Base-by-base conservation (phyloP, 371 early-diverging fungal species). In the Syncephalastrum contaminatum region DNA sequence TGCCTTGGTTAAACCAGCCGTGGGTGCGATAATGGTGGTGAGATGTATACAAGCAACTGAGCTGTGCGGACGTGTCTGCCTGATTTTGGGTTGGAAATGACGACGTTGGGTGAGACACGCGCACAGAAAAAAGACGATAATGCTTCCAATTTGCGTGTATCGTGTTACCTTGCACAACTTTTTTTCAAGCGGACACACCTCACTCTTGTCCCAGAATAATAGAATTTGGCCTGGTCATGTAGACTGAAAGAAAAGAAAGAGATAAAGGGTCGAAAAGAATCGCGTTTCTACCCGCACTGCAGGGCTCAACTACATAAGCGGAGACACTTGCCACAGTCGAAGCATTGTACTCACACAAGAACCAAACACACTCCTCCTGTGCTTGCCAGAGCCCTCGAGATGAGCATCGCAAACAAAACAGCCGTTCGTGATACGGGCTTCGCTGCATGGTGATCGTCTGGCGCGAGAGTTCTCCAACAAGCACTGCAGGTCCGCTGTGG, bases 181-280 rank as follows among this genome's bases (percentile, higher is more conserved):
- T 90, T 47, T 91, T 88, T 63, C n/a, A 92, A 85, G 70, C 93
- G 91, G 52, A 92, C 91, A 92, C 91, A 2, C 87, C 75, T 53
- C 93, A 92, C 60, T 89, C 91, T 62, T 78, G 81, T 43, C 83
- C 86, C 43, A 85, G 58, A 51, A 83, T 49, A 14, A 80, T 77
- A 16, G 82, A 81, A 54, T 84, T 72, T 19, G 68, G 66, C 5
- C 69, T 66, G n/a, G 85, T 63, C 44, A 73, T 76, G 56, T 84
- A 75, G 13, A 80, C 80, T 62, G 24, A 8, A 39, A 47, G 36
- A 43, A 13, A 50, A 49, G 13, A 14, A 24, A 36, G 30, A 45
- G 1, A 10, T 10, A 8, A 30, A 30, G 36, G 36, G 10, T 8
- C 36, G 36, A 30, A 1, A 30, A 8, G 36, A 30, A 6, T 30